Evolutionary conservation across 306 rosid genomes (phyloP).

Genomic region (Cicer yamashitae): DNA sequence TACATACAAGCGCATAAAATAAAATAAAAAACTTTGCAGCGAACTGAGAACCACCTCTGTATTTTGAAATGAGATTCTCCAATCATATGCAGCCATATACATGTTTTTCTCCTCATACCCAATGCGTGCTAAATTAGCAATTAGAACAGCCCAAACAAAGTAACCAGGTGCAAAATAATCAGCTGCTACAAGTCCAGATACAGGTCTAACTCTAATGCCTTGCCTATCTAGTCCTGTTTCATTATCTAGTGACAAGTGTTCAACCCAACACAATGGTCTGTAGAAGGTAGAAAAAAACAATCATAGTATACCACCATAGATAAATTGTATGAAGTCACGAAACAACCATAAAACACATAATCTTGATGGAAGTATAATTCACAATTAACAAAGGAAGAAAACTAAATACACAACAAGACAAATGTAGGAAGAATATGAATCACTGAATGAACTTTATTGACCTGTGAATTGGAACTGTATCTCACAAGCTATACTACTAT

Average conservation of each 20-base stretch:
- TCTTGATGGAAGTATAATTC: slow-evolving; percentile 20
- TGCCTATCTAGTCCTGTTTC: slow-evolving; percentile 80
- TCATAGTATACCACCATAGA: slow-evolving; percentile 15
- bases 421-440: neutral
- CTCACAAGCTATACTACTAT: slow-evolving; percentile 12
- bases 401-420: neutral
- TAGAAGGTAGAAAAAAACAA: slow-evolving; percentile 37
- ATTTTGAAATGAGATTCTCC: slow-evolving; percentile 87
- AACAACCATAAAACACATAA: slow-evolving; percentile 22
- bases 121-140: slow-evolving; percentile 88
- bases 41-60: slow-evolving; percentile 68
- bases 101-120: slow-evolving; percentile 90
- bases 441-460: slow-evolving; percentile 23
- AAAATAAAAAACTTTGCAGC: slow-evolving; percentile 13
- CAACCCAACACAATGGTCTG: slow-evolving; percentile 88
- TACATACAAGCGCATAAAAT: slow-evolving; percentile 18
- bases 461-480: neutral
- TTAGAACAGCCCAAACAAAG: slow-evolving; percentile 91
- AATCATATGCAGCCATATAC: slow-evolving; percentile 93
- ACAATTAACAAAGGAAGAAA: slow-evolving; percentile 1
- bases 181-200: slow-evolving; percentile 96
- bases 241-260: slow-evolving; percentile 86
- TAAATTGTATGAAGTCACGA: slow-evolving; percentile 15
- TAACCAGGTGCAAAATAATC: slow-evolving; percentile 93
- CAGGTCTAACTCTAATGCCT: slow-evolving; percentile 85